Conservation (phyloP, 805 yeast genomes). For the Cyberlindnera suaveolens region DNA sequence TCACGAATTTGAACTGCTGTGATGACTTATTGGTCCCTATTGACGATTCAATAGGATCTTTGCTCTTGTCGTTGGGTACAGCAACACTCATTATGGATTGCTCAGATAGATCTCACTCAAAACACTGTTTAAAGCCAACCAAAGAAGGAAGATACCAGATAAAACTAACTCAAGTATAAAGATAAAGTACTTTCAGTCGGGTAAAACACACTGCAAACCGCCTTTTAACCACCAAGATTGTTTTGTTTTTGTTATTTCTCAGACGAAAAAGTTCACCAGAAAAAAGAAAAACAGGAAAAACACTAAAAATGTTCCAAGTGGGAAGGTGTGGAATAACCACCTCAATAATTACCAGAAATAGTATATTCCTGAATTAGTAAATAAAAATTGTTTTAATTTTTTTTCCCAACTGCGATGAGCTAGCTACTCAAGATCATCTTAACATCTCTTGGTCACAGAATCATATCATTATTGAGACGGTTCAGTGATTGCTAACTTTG, state of each 20-base stretch:
- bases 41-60: no score
- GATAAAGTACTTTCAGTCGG: no score
- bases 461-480: neutral
- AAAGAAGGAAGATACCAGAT: neutral
- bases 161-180: no score
- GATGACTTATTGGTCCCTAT: no score
- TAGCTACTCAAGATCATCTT: no score
- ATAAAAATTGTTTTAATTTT: neutral
- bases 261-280: neutral
- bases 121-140: neutral
- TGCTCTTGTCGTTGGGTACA: no score
- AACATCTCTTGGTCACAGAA: neutral
- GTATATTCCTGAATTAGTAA: neutral
- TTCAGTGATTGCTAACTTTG: neutral
- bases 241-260: no score
- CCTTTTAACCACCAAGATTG: no score
- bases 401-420: neutral
- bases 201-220: no score
- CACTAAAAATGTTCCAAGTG: neutral
- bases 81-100: no score
- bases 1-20: constrained; percentile 18
- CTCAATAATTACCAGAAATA: neutral
- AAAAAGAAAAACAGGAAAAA: neutral
- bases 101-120: neutral
- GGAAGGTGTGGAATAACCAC: neutral